A percentile compares a stretch with the other conserved stretches of the same genome.
phyloP scores from a whole-genome alignment of 75 land plant species.

The Isoetes taiwanensis region DNA sequence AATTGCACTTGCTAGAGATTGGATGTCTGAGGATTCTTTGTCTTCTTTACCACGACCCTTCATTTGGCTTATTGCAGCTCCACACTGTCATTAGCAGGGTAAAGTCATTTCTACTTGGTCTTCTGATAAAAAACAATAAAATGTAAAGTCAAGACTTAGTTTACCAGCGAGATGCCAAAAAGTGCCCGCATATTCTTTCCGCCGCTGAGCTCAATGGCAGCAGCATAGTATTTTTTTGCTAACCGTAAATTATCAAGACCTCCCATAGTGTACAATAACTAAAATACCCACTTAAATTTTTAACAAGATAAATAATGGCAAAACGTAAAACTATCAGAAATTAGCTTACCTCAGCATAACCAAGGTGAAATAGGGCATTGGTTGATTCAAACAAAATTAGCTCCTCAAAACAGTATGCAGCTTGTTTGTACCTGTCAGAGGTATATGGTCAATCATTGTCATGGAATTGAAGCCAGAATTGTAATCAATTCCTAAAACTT shows the following conservation, averaged over 20 bases:
- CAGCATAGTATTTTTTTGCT: constrained; percentile 87
- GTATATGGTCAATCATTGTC: neutral
- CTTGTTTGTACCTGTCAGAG: constrained; percentile 82
- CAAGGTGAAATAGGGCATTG: constrained; percentile 60
- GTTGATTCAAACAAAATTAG: constrained; percentile 71
- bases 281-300: no score
- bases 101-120: no score
- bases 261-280: constrained; percentile 94
- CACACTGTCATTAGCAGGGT: constrained; percentile 42
- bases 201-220: constrained; percentile 73
- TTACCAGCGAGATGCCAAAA: constrained; percentile 83
- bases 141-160: no score
- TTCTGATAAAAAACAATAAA: no score
- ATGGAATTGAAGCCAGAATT: no score
- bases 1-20: constrained; percentile 51
- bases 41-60: constrained; percentile 73
- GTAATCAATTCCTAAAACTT: no score
- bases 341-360: constrained; percentile 87
- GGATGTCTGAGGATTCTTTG: constrained; percentile 56
- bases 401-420: constrained; percentile 94
- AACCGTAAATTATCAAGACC: constrained; percentile 76
- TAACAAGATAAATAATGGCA: no score
- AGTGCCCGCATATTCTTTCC: constrained; percentile 84
- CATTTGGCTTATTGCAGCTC: constrained; percentile 47
- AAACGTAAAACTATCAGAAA: no score